These are phyloP conservation scores for Diaporthe helianthi DNA, from an alignment of 2,329 filamentous ascomycete genomes.

Conservation along the genomic window DNA sequence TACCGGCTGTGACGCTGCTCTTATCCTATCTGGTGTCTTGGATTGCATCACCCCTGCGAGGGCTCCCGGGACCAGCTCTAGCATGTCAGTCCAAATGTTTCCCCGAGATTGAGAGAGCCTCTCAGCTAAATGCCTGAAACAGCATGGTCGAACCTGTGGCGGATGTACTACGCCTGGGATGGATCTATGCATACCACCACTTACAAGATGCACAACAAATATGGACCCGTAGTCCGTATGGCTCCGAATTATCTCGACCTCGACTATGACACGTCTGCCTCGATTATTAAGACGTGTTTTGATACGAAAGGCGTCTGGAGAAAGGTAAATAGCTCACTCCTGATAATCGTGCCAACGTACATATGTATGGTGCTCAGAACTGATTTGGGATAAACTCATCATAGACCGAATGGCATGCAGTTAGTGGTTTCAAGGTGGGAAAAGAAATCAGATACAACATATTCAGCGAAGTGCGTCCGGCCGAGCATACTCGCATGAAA, in stretches of 20 bases:
- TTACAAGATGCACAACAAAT: conserved; percentile 10
- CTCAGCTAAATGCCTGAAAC: background rate
- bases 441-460: conserved; percentile 2
- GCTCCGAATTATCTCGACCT: conserved; percentile 21
- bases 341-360: background rate
- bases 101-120: background rate
- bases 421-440: conserved; percentile 18
- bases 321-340: background rate
- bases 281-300: conserved; percentile 21
- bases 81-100: background rate
- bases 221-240: conserved; percentile 14
- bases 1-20: background rate
- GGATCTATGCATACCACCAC: conserved; percentile 6
- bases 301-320: conserved; percentile 25
- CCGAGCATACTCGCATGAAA: conserved; percentile 17
- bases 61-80: conserved; percentile 21
- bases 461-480: conserved; percentile 22
- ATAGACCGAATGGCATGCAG: conserved; percentile 22
- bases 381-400: background rate
- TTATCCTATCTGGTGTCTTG: conserved; percentile 9
- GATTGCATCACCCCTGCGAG: conserved; percentile 5
- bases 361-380: background rate
- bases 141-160: conserved; percentile 22
- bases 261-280: conserved; percentile 7
- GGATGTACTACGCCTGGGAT: background rate